Conservation (phyloP, 371 early-diverging fungal genomes). For the Coemansia sp. region DNA sequence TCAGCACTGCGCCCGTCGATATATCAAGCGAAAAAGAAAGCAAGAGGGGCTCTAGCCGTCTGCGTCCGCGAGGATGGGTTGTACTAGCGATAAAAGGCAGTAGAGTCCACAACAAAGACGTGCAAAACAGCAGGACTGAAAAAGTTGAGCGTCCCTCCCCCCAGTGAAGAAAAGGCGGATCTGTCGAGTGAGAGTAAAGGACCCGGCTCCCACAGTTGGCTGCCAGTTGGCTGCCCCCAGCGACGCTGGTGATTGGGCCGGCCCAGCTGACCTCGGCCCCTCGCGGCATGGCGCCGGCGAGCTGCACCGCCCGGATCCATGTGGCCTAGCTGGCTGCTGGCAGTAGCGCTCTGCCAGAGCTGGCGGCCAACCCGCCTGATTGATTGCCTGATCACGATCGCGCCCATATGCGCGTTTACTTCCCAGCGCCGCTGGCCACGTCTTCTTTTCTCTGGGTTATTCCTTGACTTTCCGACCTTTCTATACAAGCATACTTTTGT, state of each 20-base stretch:
- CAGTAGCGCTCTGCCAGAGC: conserved; percentile 2
- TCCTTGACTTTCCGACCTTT: background rate
- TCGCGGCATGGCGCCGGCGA: background rate
- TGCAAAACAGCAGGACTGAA: background rate
- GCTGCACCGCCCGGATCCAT: background rate
- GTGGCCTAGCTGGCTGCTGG: background rate
- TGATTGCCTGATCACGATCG: conserved; percentile 1
- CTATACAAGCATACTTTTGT: conserved; percentile 5
- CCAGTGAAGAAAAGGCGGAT: background rate
- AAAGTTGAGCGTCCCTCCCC: too few relatives aligned
- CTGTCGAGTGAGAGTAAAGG: background rate
- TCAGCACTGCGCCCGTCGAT: background rate
- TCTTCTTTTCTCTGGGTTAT: background rate
- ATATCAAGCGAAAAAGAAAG: background rate
- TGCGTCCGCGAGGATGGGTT: background rate
- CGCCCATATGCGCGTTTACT: background rate
- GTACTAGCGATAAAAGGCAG: conserved; percentile 5
- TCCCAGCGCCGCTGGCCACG: background rate
- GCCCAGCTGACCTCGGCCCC: background rate
- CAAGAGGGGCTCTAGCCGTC: background rate
- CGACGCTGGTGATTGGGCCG: conserved; percentile 3
- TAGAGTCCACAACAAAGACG: conserved; percentile 8
- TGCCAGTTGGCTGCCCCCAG: background rate
- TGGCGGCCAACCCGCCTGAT: background rate
- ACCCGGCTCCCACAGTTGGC: background rate